Conservation (phyloP, 805 yeast species). For the Candida ascalaphidarum region DNA sequence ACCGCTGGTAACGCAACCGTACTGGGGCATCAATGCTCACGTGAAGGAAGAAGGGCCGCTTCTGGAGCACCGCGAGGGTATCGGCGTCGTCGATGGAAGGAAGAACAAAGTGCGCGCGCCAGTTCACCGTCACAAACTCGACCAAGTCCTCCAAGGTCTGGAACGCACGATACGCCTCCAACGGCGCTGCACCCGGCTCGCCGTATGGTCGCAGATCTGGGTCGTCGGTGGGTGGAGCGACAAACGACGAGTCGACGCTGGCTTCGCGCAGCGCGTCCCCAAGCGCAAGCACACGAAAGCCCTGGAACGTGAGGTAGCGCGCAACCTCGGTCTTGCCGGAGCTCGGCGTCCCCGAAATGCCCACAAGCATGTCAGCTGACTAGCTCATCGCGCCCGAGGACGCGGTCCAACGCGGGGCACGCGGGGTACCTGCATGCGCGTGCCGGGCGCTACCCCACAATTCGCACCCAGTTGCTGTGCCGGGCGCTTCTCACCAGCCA, state of each 20-base stretch:
- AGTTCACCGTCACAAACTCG: conserved; percentile 55
- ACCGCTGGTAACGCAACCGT: conserved; percentile 34
- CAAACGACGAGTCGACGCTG: too few relatives aligned
- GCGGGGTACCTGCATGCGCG: too few relatives aligned
- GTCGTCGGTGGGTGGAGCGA: too few relatives aligned
- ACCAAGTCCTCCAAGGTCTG: conserved; percentile 36
- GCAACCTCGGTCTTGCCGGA: conserved; percentile 64
- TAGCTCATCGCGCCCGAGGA: too few relatives aligned
- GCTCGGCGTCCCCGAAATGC: conserved; percentile 61
- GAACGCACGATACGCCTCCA: conserved; percentile 19
- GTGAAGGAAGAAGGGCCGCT: conserved; percentile 81
- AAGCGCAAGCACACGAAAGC: conserved; percentile 32
- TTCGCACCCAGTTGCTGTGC: too few relatives aligned
- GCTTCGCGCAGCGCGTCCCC: neutral
- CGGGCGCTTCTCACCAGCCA: too few relatives aligned
- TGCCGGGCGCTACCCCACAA: too few relatives aligned
- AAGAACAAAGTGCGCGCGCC: conserved; percentile 57
- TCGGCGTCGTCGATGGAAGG: conserved; percentile 36
- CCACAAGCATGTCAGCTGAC: conserved; percentile 76
- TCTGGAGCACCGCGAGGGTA: conserved; percentile 39
- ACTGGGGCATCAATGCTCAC: conserved; percentile 70
- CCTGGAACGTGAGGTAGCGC: conserved; percentile 45
- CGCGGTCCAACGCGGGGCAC: too few relatives aligned
- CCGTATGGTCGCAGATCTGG: too few relatives aligned
- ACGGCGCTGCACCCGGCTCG: too few relatives aligned